Percentiles rank a stretch among this genome's conserved stretches.
Evolutionary conservation across 345 rosid species (phyloP).

Genomic region (Eucalyptus marginata): DNA sequence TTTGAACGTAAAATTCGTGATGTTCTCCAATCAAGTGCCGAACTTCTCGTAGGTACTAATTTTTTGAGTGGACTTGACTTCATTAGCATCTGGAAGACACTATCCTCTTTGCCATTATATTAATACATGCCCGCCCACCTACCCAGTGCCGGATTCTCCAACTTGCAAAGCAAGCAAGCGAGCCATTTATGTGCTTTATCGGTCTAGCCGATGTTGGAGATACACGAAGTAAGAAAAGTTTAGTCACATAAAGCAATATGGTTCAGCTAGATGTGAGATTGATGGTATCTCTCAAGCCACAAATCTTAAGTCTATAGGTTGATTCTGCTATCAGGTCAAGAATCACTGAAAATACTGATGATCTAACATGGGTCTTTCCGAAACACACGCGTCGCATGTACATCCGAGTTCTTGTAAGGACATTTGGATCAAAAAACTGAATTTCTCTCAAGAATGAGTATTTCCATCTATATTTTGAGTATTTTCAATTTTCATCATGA

Average conservation of each 20-base stretch:
- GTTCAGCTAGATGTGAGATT: background rate
- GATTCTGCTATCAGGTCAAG: background rate
- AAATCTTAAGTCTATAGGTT: background rate
- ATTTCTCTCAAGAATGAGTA: background rate
- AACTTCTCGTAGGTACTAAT: background rate
- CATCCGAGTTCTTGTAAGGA: background rate
- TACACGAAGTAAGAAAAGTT: background rate
- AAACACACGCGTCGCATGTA: accelerated
- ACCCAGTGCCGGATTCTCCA: background rate
- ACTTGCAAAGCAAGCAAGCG: background rate
- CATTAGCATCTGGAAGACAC: background rate
- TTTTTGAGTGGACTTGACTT: background rate
- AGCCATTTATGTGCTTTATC: background rate
- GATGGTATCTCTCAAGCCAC: background rate
- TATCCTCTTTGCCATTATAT: background rate
- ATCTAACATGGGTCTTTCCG: background rate
- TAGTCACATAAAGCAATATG: background rate
- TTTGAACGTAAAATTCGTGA: background rate
- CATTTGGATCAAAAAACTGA: background rate
- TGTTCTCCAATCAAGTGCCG: background rate
- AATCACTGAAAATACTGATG: background rate
- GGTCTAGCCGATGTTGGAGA: background rate
- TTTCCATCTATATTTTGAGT: background rate
- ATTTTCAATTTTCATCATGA: background rate
- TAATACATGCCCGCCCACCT: background rate